A percentile compares a stretch with the other conserved stretches of the same genome.
These are phyloP conservation scores for Candida wancherniae DNA, from an alignment of 805 yeast species.

Conservation along the genomic window DNA sequence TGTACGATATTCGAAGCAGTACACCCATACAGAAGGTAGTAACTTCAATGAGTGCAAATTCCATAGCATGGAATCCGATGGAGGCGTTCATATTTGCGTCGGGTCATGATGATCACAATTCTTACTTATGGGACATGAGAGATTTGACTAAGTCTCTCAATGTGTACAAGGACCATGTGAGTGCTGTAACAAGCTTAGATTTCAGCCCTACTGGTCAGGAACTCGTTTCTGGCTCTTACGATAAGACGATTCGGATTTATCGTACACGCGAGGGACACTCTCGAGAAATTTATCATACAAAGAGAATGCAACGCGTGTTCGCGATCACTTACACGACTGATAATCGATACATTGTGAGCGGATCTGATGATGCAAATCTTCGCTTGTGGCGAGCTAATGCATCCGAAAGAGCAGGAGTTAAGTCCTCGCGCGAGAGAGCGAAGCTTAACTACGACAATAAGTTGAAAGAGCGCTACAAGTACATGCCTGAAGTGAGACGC, in stretches of 20 bases:
- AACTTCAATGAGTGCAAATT: conserved; percentile 75
- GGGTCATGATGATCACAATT: conserved; percentile 92
- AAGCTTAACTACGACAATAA: conserved; percentile 89
- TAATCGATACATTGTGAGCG: conserved; percentile 78
- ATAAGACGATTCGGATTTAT: conserved; percentile 82
- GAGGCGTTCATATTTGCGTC: conserved; percentile 92
- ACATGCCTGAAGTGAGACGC: conserved; percentile 93
- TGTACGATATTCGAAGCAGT: conserved; percentile 86
- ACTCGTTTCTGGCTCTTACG: conserved; percentile 91
- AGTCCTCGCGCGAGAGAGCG: conserved; percentile 72
- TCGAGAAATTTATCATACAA: conserved; percentile 92
- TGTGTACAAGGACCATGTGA: conserved; percentile 90
- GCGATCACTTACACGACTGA: conserved; percentile 84
- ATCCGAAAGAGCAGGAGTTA: conserved; percentile 75
- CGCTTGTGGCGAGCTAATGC: conserved; percentile 91
- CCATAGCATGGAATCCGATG: conserved; percentile 95
- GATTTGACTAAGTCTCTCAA: conserved; percentile 76
- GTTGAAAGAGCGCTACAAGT: conserved; percentile 84
- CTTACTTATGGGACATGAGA: conserved; percentile 95
- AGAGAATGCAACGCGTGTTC: conserved; percentile 95
- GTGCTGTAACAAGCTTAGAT: conserved; percentile 92
- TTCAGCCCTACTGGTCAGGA: conserved; percentile 97
- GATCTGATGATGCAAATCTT: conserved; percentile 95
- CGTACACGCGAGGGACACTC: conserved; percentile 81
- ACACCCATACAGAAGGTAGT: conserved; percentile 90